Evolutionary conservation across 345 rosid genomes (phyloP).

Genomic region (Rhodomyrtus tomentosa): DNA sequence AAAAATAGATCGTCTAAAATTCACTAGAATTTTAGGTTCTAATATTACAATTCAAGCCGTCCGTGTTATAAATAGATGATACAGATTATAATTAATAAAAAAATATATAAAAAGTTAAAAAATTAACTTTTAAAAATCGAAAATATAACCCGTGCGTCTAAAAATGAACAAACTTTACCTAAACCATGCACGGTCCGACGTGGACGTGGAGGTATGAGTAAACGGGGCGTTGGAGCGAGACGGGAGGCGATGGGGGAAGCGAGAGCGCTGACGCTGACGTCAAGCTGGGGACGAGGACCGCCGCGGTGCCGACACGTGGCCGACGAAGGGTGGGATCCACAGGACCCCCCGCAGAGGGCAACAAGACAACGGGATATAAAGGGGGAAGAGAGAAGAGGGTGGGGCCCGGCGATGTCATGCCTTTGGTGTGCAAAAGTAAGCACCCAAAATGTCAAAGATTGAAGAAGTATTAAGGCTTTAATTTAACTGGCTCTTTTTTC

Average conservation of each 20-base stretch:
- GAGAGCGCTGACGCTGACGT: background rate
- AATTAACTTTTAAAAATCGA: too few relatives aligned
- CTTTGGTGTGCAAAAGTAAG: constrained; percentile 34
- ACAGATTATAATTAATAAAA: too few relatives aligned
- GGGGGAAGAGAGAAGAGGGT: background rate
- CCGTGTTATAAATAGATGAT: too few relatives aligned
- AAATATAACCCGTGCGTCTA: too few relatives aligned
- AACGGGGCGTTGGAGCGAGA: background rate
- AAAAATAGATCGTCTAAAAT: too few relatives aligned
- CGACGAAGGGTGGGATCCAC: constrained; percentile 24
- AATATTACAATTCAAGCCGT: too few relatives aligned
- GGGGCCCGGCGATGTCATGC: constrained; percentile 33
- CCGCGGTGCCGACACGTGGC: constrained; percentile 25
- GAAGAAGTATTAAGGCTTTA: too few relatives aligned
- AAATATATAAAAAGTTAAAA: too few relatives aligned
- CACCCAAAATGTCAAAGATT: background rate
- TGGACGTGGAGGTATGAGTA: background rate
- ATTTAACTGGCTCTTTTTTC: background rate
- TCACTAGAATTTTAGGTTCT: too few relatives aligned
- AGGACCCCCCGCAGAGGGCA: background rate
- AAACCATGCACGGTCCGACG: constrained; percentile 10
- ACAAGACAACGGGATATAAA: background rate
- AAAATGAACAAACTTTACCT: too few relatives aligned
- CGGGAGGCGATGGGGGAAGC: background rate
- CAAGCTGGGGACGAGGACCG: background rate